Conservation (phyloP, 2,329 filamentous ascomycete genomes). For the Allantophomopsis cytisporea region DNA sequence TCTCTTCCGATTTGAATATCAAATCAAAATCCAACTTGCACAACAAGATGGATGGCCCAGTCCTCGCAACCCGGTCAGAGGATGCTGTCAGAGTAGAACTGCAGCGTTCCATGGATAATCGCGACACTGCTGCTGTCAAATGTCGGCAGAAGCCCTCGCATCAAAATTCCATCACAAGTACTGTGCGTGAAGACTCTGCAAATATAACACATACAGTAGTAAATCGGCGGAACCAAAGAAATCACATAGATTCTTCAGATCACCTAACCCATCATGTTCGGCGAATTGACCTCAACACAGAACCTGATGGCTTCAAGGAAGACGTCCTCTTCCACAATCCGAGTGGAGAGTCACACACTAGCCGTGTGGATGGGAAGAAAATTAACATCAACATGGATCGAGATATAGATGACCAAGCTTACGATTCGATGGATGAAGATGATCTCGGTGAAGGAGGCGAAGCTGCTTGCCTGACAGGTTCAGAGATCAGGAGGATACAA, state of each 20-base stretch:
- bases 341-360: too few species aligned
- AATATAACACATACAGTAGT: too few species aligned
- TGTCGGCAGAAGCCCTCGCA: background rate
- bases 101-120: slow-evolving; percentile 1
- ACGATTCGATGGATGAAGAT: slow-evolving; percentile 6
- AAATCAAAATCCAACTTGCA: too few species aligned
- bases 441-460: background rate
- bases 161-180: too few species aligned
- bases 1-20: too few species aligned
- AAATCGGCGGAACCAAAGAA: too few species aligned
- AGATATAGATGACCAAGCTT: background rate
- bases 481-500: slow-evolving; percentile 33
- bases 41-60: background rate
- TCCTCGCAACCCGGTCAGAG: slow-evolving; percentile 11
- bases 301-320: too few species aligned
- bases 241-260: too few species aligned
- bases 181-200: too few species aligned
- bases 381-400: background rate
- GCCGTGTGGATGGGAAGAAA: background rate
- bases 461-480: slow-evolving; percentile 18
- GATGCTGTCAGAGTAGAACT: slow-evolving; percentile 17
- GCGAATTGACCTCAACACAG: too few species aligned
- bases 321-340: too few species aligned
- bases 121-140: background rate
- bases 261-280: too few species aligned